These are phyloP conservation scores for Stereocaulon alpinum DNA, from an alignment of 495 filamentous ascomycete species.

Conservation along the genomic window DNA sequence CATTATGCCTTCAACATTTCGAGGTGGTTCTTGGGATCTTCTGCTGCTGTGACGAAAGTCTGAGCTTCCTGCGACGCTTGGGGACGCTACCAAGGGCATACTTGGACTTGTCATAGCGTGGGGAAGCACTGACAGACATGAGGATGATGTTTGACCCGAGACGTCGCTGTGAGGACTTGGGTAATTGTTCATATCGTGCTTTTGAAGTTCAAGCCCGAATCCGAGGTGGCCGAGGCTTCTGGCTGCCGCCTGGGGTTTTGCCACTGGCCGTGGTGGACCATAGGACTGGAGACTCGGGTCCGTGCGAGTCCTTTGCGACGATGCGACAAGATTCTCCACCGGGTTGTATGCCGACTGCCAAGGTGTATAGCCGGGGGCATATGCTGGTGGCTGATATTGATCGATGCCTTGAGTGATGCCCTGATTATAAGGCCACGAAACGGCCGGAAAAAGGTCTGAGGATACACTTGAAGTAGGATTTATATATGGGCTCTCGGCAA, in stretches of 20 bases:
- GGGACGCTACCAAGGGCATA: constrained; percentile 34
- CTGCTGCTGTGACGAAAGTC: constrained; percentile 33
- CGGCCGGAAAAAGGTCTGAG: constrained; percentile 15
- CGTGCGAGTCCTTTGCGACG: constrained; percentile 6
- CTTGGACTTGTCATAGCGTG: constrained; percentile 23
- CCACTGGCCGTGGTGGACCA: constrained; percentile 11
- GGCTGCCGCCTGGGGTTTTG: constrained; percentile 4
- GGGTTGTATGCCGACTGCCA: constrained; percentile 10
- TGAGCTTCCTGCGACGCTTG: constrained; percentile 34
- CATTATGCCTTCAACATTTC: constrained; percentile 58
- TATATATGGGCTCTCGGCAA: constrained; percentile 16
- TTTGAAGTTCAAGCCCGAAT: constrained; percentile 10
- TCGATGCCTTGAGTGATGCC: constrained; percentile 18
- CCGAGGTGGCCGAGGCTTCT: constrained; percentile 5
- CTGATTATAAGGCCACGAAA: constrained; percentile 18
- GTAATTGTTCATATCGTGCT: constrained; percentile 17
- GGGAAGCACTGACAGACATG: constrained; percentile 18
- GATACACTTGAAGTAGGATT: constrained; percentile 2
- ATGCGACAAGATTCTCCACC: background rate
- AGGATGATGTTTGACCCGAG: constrained; percentile 16
- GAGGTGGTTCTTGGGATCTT: constrained; percentile 46
- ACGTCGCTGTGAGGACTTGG: constrained; percentile 22
- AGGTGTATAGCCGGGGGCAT: constrained; percentile 1
- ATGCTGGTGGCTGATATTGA: constrained; percentile 7
- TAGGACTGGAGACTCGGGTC: constrained; percentile 10